These are phyloP conservation scores for Xylariaceae sp. DNA, from an alignment of 2,329 filamentous ascomycete species.

Conservation along the genomic window DNA sequence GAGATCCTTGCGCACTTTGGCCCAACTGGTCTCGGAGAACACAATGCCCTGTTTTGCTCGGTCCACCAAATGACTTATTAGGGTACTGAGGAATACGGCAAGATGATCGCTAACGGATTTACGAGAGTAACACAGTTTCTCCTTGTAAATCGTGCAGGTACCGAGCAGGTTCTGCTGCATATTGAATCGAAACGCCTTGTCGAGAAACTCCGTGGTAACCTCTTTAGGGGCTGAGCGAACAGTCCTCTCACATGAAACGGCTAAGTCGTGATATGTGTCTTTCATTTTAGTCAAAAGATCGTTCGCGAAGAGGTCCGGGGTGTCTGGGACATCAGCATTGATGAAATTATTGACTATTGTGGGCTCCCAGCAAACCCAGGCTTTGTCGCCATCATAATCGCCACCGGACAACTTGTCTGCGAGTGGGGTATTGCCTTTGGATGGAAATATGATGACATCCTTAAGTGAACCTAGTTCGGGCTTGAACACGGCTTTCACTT, in stretches of 20 bases:
- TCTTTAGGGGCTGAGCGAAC: slow-evolving; percentile 8
- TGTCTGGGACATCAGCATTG: slow-evolving; percentile 53
- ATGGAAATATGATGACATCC: slow-evolving; percentile 77
- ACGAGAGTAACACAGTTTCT: slow-evolving; percentile 59
- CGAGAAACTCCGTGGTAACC: slow-evolving; percentile 47
- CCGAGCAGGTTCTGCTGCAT: slow-evolving; percentile 59
- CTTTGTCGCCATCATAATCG: slow-evolving; percentile 78
- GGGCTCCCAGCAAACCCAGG: slow-evolving; percentile 75
- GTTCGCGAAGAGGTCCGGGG: slow-evolving; percentile 43
- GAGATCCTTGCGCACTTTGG: slow-evolving; percentile 31
- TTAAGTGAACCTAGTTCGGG: slow-evolving; percentile 64
- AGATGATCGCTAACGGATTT: slow-evolving; percentile 45
- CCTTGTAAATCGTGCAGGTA: slow-evolving; percentile 61
- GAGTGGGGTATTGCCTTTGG: slow-evolving; percentile 58
- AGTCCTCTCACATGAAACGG: slow-evolving; percentile 10
- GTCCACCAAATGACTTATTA: slow-evolving; percentile 57
- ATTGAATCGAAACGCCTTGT: slow-evolving; percentile 56
- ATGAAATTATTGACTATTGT: slow-evolving; percentile 63
- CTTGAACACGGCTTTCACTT: slow-evolving; percentile 57
- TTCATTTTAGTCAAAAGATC: slow-evolving; percentile 51
- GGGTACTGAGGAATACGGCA: slow-evolving; percentile 49
- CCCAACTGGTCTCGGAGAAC: slow-evolving; percentile 45
- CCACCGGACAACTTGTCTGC: slow-evolving; percentile 73
- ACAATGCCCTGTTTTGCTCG: slow-evolving; percentile 53
- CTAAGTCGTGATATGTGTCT: slow-evolving; percentile 45